Percentiles rank a stretch among this genome's conserved stretches.
phyloP scores from a whole-genome alignment of 2,329 filamentous ascomycete genomes.

The Zymoseptoria crescenta region DNA sequence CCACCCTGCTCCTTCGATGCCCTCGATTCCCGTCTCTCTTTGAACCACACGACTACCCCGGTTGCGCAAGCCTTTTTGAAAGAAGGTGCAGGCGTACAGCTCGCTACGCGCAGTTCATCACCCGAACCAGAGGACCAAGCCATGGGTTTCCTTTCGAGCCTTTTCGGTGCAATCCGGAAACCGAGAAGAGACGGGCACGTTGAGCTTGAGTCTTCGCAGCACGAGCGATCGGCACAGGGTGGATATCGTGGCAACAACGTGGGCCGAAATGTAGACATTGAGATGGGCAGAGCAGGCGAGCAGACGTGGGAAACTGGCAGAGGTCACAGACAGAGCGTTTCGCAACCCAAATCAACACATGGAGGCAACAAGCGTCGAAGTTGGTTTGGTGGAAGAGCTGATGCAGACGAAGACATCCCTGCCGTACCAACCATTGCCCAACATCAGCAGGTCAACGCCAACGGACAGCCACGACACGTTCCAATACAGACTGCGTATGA shows the following conservation, averaged over 20 bases:
- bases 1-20: neutral
- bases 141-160: neutral
- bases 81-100: neutral
- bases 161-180: neutral
- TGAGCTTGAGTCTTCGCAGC: neutral
- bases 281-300: neutral
- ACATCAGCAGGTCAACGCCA: neutral
- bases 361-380: conserved; percentile 17
- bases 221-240: neutral
- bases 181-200: neutral
- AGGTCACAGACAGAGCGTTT: conserved; percentile 5
- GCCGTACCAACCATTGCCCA: conserved; percentile 13
- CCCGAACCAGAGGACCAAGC: neutral
- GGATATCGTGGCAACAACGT: neutral
- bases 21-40: neutral
- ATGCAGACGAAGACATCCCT: conserved; percentile 15
- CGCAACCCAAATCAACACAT: conserved; percentile 8
- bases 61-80: neutral
- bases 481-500: neutral
- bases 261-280: neutral
- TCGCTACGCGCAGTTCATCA: neutral
- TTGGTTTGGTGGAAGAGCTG: conserved; percentile 20
- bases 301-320: neutral
- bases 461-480: neutral
- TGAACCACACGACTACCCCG: neutral